A percentile compares a stretch with the other conserved stretches of the same genome.
Evolutionary conservation across 2,329 filamentous ascomycete genomes (phyloP).

Genomic region (Pestalotiopsis fici): DNA sequence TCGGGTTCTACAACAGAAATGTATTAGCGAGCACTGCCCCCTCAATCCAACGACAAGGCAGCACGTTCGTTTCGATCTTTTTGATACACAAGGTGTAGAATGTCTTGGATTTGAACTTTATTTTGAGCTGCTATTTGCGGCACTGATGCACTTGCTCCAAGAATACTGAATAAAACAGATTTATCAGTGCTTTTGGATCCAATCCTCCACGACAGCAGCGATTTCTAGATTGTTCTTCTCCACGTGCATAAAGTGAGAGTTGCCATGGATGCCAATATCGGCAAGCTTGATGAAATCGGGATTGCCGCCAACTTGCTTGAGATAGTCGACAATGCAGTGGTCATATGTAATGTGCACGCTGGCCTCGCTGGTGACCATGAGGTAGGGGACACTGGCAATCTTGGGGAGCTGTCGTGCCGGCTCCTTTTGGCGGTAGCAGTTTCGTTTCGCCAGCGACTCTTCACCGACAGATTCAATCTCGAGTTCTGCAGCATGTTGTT

Average conservation of each 20-base stretch:
- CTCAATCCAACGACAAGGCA: too few relatives aligned
- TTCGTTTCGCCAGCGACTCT: slow-evolving; percentile 6
- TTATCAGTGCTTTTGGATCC: slow-evolving; percentile 28
- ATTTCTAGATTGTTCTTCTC: slow-evolving; percentile 52
- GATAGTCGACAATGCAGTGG: slow-evolving; percentile 51
- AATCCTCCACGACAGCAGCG: slow-evolving; percentile 35
- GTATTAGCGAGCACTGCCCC: too few relatives aligned
- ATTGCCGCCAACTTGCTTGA: slow-evolving; percentile 51
- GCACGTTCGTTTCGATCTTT: too few relatives aligned
- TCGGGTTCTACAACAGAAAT: too few relatives aligned
- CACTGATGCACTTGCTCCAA: too few relatives aligned
- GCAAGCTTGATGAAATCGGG: slow-evolving; percentile 46
- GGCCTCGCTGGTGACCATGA: slow-evolving; percentile 53
- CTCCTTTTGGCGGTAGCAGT: slow-evolving; percentile 8
- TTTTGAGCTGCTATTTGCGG: too few relatives aligned
- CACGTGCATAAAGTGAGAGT: slow-evolving; percentile 57
- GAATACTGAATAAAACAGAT: background rate
- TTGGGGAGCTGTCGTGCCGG: slow-evolving; percentile 43
- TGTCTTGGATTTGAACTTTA: too few relatives aligned
- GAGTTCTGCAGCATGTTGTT: background rate
- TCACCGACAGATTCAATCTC: slow-evolving; percentile 1
- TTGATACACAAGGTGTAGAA: too few relatives aligned
- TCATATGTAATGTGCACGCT: slow-evolving; percentile 57
- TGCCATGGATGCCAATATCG: slow-evolving; percentile 46
- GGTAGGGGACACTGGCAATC: slow-evolving; percentile 45